phyloP scores from a whole-genome alignment of 768 basidiomycete species.

The Macrolepiota fuliginosa region DNA sequence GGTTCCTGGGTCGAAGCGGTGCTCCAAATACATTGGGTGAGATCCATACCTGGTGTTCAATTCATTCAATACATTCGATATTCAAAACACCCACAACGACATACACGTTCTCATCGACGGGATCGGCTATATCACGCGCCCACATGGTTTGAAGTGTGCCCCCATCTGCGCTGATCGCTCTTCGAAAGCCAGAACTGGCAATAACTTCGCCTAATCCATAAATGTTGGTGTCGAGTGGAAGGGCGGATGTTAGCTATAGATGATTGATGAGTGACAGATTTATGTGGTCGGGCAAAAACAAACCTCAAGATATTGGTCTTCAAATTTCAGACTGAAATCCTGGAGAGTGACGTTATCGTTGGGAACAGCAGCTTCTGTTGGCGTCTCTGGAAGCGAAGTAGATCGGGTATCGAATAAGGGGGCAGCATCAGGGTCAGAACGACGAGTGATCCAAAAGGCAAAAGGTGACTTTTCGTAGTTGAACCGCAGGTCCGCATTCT shows the following conservation, averaged over 20 bases:
- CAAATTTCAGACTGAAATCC: conserved; percentile 71
- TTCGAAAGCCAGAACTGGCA: conserved; percentile 65
- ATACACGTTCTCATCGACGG: conserved; percentile 65
- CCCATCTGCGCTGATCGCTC: conserved; percentile 52
- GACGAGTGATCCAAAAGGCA: conserved; percentile 78
- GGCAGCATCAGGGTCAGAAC: conserved; percentile 46
- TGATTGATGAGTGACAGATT: not conserved
- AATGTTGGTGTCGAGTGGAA: conserved; percentile 67
- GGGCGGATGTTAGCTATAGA: conserved; percentile 55
- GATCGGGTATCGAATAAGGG: conserved; percentile 74
- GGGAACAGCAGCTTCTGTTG: conserved; percentile 52
- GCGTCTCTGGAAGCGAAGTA: conserved; percentile 56
- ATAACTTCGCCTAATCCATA: conserved; percentile 79
- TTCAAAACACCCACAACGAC: conserved; percentile 19
- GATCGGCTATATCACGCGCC: conserved; percentile 62
- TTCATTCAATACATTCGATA: not conserved
- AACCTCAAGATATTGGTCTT: conserved; percentile 78
- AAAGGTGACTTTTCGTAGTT: conserved; percentile 65
- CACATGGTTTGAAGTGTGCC: conserved; percentile 69
- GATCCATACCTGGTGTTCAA: conserved; percentile 54
- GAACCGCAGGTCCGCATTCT: conserved; percentile 64
- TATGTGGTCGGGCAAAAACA: conserved; percentile 19
- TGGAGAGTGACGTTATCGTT: conserved; percentile 55
- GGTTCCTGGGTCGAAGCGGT: conserved; percentile 55
- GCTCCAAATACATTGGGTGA: conserved; percentile 72